Conservation (phyloP, 2,329 filamentous ascomycete genomes). For the Fusarium burgessii region DNA sequence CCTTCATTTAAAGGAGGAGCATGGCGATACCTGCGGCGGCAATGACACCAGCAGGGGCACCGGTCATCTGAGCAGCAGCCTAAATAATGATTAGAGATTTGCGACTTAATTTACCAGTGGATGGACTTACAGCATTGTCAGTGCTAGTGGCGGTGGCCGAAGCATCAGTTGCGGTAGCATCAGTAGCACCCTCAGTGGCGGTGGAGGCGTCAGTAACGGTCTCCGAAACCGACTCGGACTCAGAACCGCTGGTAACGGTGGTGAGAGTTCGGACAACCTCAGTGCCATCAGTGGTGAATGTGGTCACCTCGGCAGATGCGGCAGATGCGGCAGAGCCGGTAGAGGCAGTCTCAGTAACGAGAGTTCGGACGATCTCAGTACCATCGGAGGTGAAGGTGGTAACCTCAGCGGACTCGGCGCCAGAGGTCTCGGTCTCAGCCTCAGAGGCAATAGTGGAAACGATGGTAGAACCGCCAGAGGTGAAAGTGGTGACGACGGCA, state of each 20-base stretch:
- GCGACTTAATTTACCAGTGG: not conserved
- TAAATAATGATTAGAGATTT: conserved; percentile 29
- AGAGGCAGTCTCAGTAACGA: conserved; percentile 33
- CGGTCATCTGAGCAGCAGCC: conserved; percentile 56
- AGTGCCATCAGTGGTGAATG: conserved; percentile 39
- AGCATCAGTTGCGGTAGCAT: conserved; percentile 33
- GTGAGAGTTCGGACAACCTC: conserved; percentile 37
- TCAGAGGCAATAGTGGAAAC: conserved; percentile 32
- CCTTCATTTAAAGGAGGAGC: conserved; percentile 59
- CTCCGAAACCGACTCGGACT: conserved; percentile 28
- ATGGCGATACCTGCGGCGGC: conserved; percentile 63
- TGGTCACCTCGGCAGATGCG: conserved; percentile 29
- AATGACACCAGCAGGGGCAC: conserved; percentile 59
- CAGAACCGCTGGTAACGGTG: conserved; percentile 31
- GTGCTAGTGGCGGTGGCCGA: conserved; percentile 34
- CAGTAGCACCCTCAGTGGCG: conserved; percentile 22
- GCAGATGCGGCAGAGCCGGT: conserved; percentile 27
- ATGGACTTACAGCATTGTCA: conserved; percentile 49
- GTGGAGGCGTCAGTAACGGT: conserved; percentile 40
- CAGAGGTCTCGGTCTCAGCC: conserved; percentile 19
- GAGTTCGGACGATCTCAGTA: conserved; percentile 35
- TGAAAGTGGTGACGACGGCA: conserved; percentile 38
- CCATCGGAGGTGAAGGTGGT: conserved; percentile 39
- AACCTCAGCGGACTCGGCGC: conserved; percentile 19
- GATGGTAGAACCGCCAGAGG: conserved; percentile 34